phyloP scores from a whole-genome alignment of 768 basidiomycete genomes.

The Suillus ampliporus region DNA sequence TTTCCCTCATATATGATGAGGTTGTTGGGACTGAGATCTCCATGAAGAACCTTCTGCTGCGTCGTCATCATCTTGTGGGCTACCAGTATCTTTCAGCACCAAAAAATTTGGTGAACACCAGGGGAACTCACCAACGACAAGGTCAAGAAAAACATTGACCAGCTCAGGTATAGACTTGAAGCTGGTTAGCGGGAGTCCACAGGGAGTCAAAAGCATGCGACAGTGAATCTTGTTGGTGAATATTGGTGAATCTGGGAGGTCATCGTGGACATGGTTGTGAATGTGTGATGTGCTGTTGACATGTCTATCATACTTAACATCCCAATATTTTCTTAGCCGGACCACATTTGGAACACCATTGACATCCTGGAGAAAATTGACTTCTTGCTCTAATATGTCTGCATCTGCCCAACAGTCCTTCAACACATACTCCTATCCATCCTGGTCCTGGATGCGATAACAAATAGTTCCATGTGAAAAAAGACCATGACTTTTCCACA shows the following conservation, averaged over 20 bases:
- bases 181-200: neutral
- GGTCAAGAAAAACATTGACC: neutral
- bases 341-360: neutral
- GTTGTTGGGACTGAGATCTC: neutral
- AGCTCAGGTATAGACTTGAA: neutral
- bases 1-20: neutral
- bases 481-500: neutral
- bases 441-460: neutral
- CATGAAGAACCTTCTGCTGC: neutral
- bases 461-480: neutral
- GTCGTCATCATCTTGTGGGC: neutral
- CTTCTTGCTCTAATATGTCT: neutral
- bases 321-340: neutral
- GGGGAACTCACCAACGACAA: conserved; percentile 1
- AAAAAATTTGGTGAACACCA: neutral
- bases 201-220: neutral
- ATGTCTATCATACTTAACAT: neutral
- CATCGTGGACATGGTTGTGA: neutral
- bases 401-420: neutral
- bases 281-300: neutral
- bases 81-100: neutral
- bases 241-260: neutral
- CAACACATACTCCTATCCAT: neutral
- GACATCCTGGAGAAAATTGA: neutral
- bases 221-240: neutral